Conservation (phyloP, 2,329 filamentous ascomycete genomes). For the Aspergillaceae sp. region DNA sequence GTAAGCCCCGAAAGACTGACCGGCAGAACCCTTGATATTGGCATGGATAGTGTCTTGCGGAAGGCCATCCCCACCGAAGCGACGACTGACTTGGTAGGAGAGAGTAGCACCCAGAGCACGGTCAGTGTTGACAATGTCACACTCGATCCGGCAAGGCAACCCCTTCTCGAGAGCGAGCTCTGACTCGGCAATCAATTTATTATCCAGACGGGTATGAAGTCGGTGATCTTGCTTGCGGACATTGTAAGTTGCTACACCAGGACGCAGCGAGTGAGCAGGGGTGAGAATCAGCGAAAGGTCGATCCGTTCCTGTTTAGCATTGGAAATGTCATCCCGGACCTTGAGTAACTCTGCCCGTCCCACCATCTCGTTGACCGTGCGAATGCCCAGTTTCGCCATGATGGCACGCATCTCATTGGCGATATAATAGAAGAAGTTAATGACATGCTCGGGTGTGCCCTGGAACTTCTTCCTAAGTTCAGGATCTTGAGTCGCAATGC, state of each 20-base stretch:
- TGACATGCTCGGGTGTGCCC: constrained; percentile 89
- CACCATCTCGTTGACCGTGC: constrained; percentile 96
- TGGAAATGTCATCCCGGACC: constrained; percentile 80
- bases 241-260: constrained; percentile 92
- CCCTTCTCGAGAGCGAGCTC: constrained; percentile 93
- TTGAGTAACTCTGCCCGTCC: constrained; percentile 79
- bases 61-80: constrained; percentile 79
- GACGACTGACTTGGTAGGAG: constrained; percentile 91
- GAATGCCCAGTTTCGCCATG: constrained; percentile 92
- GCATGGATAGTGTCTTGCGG: constrained; percentile 91
- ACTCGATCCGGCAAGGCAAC: constrained; percentile 84
- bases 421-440: constrained; percentile 98
- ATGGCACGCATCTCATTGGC: constrained; percentile 93
- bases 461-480: constrained; percentile 87
- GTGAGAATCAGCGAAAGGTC: constrained; percentile 88
- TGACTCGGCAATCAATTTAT: constrained; percentile 93
- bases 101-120: constrained; percentile 87
- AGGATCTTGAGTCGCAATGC: constrained; percentile 93
- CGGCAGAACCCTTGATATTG: constrained; percentile 92
- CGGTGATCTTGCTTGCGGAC: constrained; percentile 96
- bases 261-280: constrained; percentile 88
- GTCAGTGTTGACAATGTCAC: constrained; percentile 93
- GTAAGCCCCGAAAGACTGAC: constrained; percentile 93
- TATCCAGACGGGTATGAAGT: constrained; percentile 85
- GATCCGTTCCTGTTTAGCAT: constrained; percentile 83